A percentile compares a stretch with the other conserved stretches of the same genome.
These are phyloP conservation scores for Scalesia atractyloides DNA, from an alignment of 129 eudicot species.

Conservation along the genomic window DNA sequence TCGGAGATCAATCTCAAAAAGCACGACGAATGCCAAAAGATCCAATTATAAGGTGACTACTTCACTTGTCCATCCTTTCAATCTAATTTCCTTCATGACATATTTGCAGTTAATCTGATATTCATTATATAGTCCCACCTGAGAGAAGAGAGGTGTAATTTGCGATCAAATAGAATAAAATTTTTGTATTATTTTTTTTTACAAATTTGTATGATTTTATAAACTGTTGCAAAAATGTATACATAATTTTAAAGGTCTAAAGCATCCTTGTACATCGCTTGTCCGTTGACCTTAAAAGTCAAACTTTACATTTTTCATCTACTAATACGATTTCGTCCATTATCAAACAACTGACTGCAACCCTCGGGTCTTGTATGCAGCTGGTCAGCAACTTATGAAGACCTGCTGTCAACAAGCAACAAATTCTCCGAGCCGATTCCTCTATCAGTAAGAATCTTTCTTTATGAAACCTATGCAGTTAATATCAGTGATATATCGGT, in stretches of 20 bases:
- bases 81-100: not conserved
- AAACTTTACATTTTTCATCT: not conserved
- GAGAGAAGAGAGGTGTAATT: not conserved
- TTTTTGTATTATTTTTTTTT: not conserved
- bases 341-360: not conserved
- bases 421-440: constrained; percentile 59
- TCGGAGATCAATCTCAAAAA: constrained; percentile 54
- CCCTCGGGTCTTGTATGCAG: constrained; percentile 42
- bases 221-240: not conserved
- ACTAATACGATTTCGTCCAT: not conserved
- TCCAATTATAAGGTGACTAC: constrained; percentile 54
- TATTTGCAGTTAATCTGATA: not conserved
- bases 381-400: constrained; percentile 77
- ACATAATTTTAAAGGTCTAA: not conserved
- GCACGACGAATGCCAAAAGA: constrained; percentile 42
- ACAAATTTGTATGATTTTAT: not conserved
- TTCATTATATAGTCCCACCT: not conserved
- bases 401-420: constrained; percentile 53
- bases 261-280: not conserved
- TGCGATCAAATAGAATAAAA: not conserved
- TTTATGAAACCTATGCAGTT: not conserved
- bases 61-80: not conserved
- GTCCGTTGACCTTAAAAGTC: constrained; percentile 9
- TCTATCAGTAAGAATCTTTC: constrained; percentile 53
- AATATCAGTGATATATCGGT: too few species aligned